phyloP scores from a whole-genome alignment of 441 rosid genomes.

The Eutrema salsugineum region DNA sequence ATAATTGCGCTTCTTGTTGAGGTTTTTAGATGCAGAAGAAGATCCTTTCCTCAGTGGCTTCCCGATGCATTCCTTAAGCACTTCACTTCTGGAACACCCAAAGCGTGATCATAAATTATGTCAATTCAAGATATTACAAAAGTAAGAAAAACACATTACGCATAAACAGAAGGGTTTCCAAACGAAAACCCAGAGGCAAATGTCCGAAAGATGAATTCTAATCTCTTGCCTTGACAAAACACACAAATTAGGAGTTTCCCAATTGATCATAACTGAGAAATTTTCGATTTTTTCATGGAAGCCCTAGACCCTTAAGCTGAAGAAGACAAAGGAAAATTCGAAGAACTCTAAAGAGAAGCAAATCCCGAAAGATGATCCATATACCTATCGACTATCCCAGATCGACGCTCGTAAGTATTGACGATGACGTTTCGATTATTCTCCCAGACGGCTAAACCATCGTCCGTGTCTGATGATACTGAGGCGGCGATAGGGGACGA shows the following conservation, averaged over 20 bases:
- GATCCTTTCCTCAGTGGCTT: conserved; percentile 24
- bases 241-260: not conserved
- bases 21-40: conserved; percentile 20
- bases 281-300: not conserved
- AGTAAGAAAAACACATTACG: not conserved
- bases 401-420: conserved; percentile 57
- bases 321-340: not conserved
- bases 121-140: no score
- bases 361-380: not conserved
- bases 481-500: conserved; percentile 16
- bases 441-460: conserved; percentile 46
- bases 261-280: not conserved
- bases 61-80: conserved; percentile 6
- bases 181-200: not conserved
- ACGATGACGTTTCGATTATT: conserved; percentile 30
- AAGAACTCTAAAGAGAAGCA: not conserved
- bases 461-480: conserved; percentile 26
- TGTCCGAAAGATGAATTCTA: not conserved
- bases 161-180: not conserved
- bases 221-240: not conserved
- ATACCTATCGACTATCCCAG: conserved; percentile 39
- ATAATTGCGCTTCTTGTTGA: conserved; percentile 75
- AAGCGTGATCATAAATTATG: not conserved
- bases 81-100: conserved; percentile 19
- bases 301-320: not conserved